Evolutionary conservation across 495 filamentous ascomycete species (phyloP).

Genomic region (Annulohypoxylon nitens): DNA sequence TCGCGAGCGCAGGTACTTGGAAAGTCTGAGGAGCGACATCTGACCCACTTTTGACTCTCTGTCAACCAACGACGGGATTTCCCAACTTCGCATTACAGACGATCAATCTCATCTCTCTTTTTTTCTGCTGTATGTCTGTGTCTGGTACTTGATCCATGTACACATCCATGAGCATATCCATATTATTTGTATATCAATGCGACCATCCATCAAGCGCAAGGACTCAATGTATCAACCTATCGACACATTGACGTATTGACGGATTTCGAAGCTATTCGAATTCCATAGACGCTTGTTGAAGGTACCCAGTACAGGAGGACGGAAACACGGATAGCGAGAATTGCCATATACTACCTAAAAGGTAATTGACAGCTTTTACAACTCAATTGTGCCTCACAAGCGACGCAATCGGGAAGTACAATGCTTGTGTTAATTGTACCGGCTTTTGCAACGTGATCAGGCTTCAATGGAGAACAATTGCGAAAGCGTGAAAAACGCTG

Average conservation of each 20-base stretch:
- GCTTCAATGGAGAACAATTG: conserved; percentile 44
- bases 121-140: conserved; percentile 4
- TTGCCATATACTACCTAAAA: not conserved
- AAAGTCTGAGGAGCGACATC: conserved; percentile 38
- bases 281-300: not conserved
- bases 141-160: not conserved
- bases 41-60: conserved; percentile 20
- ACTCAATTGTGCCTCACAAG: conserved; percentile 40
- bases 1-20: conserved; percentile 36
- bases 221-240: conserved; percentile 7
- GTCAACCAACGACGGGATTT: conserved; percentile 37
- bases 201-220: conserved; percentile 6
- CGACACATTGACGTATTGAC: not conserved
- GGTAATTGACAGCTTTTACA: conserved; percentile 36
- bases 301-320: not conserved
- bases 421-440: conserved; percentile 18
- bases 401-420: conserved; percentile 39
- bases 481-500: conserved; percentile 26
- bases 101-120: conserved; percentile 19
- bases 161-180: not conserved
- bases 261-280: conserved; percentile 31
- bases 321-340: conserved; percentile 4
- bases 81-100: conserved; percentile 7
- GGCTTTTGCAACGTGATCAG: conserved; percentile 46
- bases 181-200: conserved; percentile 8